Conservation (phyloP, 495 filamentous ascomycete genomes). For the Trichoderma reesei region DNA sequence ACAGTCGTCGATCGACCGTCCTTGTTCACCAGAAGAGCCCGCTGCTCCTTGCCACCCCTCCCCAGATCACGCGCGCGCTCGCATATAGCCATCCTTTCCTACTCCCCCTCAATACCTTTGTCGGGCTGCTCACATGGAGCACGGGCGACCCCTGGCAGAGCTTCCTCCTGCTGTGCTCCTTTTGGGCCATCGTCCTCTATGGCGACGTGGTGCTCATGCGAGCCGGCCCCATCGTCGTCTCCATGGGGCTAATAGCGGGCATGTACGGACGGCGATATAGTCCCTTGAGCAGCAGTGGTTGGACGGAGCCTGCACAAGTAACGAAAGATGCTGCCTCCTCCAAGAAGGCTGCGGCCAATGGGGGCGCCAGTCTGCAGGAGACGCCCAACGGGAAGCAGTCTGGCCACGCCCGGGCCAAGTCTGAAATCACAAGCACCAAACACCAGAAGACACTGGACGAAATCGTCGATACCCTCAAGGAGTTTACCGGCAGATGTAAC, state of each 20-base stretch:
- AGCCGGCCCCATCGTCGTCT: slow-evolving; percentile 74
- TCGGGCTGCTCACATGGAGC: slow-evolving; percentile 85
- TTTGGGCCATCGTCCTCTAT: slow-evolving; percentile 81
- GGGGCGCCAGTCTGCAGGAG: slow-evolving; percentile 15
- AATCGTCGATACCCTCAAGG: slow-evolving; percentile 84
- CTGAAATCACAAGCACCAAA: slow-evolving; percentile 53
- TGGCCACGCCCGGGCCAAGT: slow-evolving; percentile 40
- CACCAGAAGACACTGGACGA: slow-evolving; percentile 84
- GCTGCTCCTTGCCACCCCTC: slow-evolving; percentile 83
- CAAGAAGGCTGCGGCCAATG: slow-evolving; percentile 21
- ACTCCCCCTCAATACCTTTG: slow-evolving; percentile 70
- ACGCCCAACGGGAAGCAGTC: slow-evolving; percentile 25
- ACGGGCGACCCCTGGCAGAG: slow-evolving; percentile 91
- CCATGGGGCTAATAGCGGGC: slow-evolving; percentile 67
- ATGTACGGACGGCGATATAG: slow-evolving; percentile 92
- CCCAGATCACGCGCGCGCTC: slow-evolving; percentile 81
- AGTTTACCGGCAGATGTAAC: slow-evolving; percentile 83
- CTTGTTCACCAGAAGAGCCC: slow-evolving; percentile 96
- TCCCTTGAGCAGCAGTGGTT: slow-evolving; percentile 75
- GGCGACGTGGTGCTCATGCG: slow-evolving; percentile 69
- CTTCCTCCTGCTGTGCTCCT: slow-evolving; percentile 74
- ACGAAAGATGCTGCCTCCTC: slow-evolving; percentile 13
- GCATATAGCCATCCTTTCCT: slow-evolving; percentile 93
- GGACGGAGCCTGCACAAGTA: slow-evolving; percentile 37
- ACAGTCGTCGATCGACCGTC: slow-evolving; percentile 72